Base-by-base conservation (phyloP, 345 rosid species). In the Sisymbrium irio region DNA sequence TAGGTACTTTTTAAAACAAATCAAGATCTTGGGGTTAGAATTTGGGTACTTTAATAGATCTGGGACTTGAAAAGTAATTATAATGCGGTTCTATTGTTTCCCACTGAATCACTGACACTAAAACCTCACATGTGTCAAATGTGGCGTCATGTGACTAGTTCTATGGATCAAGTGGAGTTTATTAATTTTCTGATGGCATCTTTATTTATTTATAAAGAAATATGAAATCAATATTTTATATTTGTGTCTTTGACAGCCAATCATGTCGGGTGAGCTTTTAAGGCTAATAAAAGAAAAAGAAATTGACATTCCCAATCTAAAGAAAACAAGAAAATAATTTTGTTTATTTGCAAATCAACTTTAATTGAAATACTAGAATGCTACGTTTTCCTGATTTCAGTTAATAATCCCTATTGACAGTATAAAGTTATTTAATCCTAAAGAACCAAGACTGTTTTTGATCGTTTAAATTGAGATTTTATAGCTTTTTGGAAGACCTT, bases 221-320 rank as follows among this genome's bases (percentile, higher is more conserved):
- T 19, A 45, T 45, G 18, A 47, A 47, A 49, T 13, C 13, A 11
- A 45, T 65, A 17, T 30, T 40, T 39, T 67, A 59, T 67, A 2
- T 28, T 65, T 22, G n/a, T 2, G 32, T 50, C 55, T 49, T 50
- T 60, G 78, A 75, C 79, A 75, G 74, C 69, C 56, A 67, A 51
- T 32, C 39, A 41, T 75, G 79, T 75, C 69, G 74, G 79, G 63
- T 67, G 15, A 51, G 74, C 73, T 67, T 75, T 67, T n/a, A 59
- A n/a, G 58, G 19, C 44, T 67, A 46, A 8, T 7, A 20, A 58
- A 30, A 57, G 3, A 65, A 39, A 47, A 58, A n/a, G 14, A 56
- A 57, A 36, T 12, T 56, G 59, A 65, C 35, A 45, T 37, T 56
- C 19, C n/a, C 37, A 30, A 54, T 33, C 33, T n/a, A 42, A 41